Evolutionary conservation across 1,284 basidiomycete species (phyloP).

Genomic region (Vanrija humicola): DNA sequence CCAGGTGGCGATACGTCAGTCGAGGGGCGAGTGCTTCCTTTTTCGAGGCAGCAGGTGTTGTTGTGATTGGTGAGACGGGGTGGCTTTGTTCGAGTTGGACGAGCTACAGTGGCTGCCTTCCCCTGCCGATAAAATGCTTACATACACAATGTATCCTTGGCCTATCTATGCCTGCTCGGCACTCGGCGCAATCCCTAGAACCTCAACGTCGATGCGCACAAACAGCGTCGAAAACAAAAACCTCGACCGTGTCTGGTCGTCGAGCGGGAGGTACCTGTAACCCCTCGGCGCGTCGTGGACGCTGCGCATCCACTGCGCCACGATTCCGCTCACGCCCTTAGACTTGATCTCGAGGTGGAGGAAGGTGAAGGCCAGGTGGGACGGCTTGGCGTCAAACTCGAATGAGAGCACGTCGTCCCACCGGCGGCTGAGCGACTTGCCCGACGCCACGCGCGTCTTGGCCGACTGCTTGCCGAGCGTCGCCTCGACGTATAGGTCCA

Average conservation of each 20-base stretch:
- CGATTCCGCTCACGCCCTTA: slow-evolving; percentile 59
- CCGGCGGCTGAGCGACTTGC: slow-evolving; percentile 84
- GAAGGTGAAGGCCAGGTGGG: slow-evolving; percentile 75
- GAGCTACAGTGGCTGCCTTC: too few relatives aligned
- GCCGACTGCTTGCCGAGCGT: slow-evolving; percentile 17
- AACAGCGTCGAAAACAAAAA: slow-evolving; percentile 86
- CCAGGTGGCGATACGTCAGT: too few relatives aligned
- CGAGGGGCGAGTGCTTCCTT: too few relatives aligned
- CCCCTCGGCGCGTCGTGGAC: slow-evolving; percentile 51
- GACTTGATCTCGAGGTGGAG: slow-evolving; percentile 71
- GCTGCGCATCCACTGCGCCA: slow-evolving; percentile 63
- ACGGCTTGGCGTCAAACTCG: slow-evolving; percentile 66
- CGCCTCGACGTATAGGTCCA: slow-evolving; percentile 54
- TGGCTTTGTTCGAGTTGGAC: too few relatives aligned
- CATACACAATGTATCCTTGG: too few relatives aligned
- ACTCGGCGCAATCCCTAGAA: too few relatives aligned
- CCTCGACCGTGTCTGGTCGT: slow-evolving; percentile 74
- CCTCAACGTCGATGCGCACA: slow-evolving; percentile 48
- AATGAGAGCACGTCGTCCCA: slow-evolving; percentile 73
- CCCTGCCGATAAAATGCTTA: too few relatives aligned
- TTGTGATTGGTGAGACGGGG: too few relatives aligned
- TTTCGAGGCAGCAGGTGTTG: too few relatives aligned
- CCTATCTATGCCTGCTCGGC: too few relatives aligned
- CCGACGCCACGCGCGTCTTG: slow-evolving; percentile 63
- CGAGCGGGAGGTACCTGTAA: slow-evolving; percentile 79